phyloP scores from a whole-genome alignment of 2,329 filamentous ascomycete genomes.

The Pseudofabraea citricarpa region DNA sequence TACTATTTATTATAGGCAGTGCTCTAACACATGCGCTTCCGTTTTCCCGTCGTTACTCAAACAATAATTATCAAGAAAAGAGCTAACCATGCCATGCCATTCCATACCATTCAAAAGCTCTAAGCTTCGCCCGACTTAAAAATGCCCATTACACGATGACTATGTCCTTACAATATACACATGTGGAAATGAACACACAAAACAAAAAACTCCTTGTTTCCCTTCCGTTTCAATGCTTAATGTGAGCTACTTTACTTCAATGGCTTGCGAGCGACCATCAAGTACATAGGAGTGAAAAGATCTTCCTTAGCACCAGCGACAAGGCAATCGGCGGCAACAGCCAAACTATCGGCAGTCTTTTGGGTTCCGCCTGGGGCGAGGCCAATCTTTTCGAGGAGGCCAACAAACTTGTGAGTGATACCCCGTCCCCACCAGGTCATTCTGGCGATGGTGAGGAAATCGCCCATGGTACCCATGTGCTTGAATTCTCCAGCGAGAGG shows the following conservation, averaged over 20 bases:
- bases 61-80: too few relatives aligned
- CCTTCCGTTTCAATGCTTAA: too few relatives aligned
- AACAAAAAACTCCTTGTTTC: not conserved
- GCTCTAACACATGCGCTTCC: too few relatives aligned
- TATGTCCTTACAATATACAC: not conserved
- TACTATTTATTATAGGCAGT: too few relatives aligned
- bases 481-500: conserved; percentile 80
- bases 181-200: not conserved
- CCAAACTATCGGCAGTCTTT: conserved; percentile 90
- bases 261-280: conserved; percentile 92
- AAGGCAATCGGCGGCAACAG: conserved; percentile 74
- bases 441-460: conserved; percentile 77
- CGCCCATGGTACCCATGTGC: conserved; percentile 73
- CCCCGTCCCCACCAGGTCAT: conserved; percentile 85
- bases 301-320: conserved; percentile 83
- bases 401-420: conserved; percentile 73
- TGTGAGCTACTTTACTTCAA: conserved; percentile 7
- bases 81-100: too few relatives aligned
- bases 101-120: not conserved
- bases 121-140: too few relatives aligned
- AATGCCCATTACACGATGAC: not conserved
- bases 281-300: conserved; percentile 98
- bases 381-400: conserved; percentile 68
- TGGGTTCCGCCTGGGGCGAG: conserved; percentile 82
- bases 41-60: too few relatives aligned